Evolutionary conservation across 331 rosid species (phyloP).

Genomic region (Rosa hybrid): DNA sequence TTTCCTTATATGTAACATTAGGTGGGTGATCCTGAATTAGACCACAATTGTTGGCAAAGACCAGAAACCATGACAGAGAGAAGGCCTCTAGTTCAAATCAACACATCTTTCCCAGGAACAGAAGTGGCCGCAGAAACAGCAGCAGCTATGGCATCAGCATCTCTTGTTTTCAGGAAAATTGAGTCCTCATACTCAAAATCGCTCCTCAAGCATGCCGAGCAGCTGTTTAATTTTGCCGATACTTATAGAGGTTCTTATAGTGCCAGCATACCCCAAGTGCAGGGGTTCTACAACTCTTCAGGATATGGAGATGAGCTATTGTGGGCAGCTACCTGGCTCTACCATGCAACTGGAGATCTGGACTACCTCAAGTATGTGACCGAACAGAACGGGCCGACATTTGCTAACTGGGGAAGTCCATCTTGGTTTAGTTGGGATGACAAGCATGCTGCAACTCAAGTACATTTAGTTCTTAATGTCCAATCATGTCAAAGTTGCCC

Average conservation of each 20-base stretch:
- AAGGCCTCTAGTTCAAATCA: slow-evolving; percentile 53
- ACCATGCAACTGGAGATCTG: slow-evolving; percentile 59
- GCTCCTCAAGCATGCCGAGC: slow-evolving; percentile 53
- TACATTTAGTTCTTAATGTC: background rate
- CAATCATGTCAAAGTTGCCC: background rate
- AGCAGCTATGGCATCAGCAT: slow-evolving; percentile 71
- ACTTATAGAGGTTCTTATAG: slow-evolving; percentile 57
- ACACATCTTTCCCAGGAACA: slow-evolving; percentile 68
- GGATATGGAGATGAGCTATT: slow-evolving; percentile 79
- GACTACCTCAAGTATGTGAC: slow-evolving; percentile 57
- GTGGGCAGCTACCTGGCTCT: slow-evolving; percentile 81
- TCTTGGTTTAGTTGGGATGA: slow-evolving; percentile 88
- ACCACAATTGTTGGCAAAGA: slow-evolving; percentile 72
- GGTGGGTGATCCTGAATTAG: slow-evolving; percentile 69
- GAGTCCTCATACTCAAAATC: slow-evolving; percentile 43
- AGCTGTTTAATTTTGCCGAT: slow-evolving; percentile 63
- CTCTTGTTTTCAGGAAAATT: slow-evolving; percentile 54
- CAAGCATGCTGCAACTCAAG: slow-evolving; percentile 73
- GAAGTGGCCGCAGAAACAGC: slow-evolving; percentile 77
- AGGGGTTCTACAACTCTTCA: slow-evolving; percentile 61
- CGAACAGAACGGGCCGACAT: slow-evolving; percentile 39
- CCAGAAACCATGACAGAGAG: slow-evolving; percentile 58
- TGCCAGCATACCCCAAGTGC: slow-evolving; percentile 60
- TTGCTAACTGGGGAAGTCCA: slow-evolving; percentile 46
- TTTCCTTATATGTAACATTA: slow-evolving; percentile 26